Evolutionary conservation across 2,329 filamentous ascomycete species (phyloP), one percentile per base, ranked within the genome.

Genomic region (Onygena corvina): DNA sequence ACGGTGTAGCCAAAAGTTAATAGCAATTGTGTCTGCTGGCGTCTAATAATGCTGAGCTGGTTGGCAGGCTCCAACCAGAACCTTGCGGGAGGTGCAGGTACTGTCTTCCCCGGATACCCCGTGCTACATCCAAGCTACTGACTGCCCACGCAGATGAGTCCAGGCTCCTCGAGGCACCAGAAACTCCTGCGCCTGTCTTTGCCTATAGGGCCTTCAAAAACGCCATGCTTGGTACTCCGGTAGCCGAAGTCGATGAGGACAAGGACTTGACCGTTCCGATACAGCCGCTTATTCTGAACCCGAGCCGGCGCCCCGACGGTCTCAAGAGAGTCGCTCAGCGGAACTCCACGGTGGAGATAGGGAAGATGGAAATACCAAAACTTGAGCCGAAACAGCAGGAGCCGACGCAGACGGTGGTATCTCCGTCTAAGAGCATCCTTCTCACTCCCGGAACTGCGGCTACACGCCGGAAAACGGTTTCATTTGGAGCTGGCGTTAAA

Each of bases 131-230:
- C 16, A 11, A 12, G 21, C 18, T 53, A 40, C 14, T 52, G 42
- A 49, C 23, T 25, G 30, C 49, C 46, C 14, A 48, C 48, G 31
- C 23, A 53, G 51, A 51, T 29, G 49, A 49, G 16, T 51, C 46
- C 16, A 46, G 49, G 18, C 63, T 68, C 51, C 58, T 74, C 51
- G 77, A 81, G 35, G 67, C 74, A 4, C 79, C 78, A 46, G 77
- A 81, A 55, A 83, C 80, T 1, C 80, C 80, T 6, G 80, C 79
- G 42, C 79, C 79, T 42, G 71, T 82, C 18, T 84, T 84, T 60
- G 79, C 79, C 14, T 75, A 81, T 50, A 79, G 80, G 58, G 80
- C 80, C 12, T 80, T 82, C 68, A 74, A 79, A 63, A 73, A 74
- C 62, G 52, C 65, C 35, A 64, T 69, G 50, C 59, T 75, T 50